These are phyloP conservation scores for Lentinula sp. DNA, from an alignment of 768 basidiomycete species.

Conservation along the genomic window DNA sequence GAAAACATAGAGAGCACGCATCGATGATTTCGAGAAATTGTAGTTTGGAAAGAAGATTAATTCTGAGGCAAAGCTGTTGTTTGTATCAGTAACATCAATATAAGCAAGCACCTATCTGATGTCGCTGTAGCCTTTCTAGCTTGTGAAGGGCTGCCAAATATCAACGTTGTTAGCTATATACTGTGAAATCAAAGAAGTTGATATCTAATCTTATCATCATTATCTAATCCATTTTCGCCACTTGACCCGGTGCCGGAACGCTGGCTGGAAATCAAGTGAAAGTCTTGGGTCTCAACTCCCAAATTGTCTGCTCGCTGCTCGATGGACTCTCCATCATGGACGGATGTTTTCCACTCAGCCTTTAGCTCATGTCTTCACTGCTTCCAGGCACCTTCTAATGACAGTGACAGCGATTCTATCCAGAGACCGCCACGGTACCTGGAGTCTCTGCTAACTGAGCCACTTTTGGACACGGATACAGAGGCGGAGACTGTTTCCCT, in stretches of 20 bases:
- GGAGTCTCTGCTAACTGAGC: conserved; percentile 42
- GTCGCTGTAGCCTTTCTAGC: too few relatives aligned
- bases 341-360: conserved; percentile 53
- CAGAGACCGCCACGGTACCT: conserved; percentile 33
- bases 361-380: conserved; percentile 57
- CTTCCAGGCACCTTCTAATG: conserved; percentile 24
- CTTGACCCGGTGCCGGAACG: neutral
- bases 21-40: too few relatives aligned
- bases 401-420: conserved; percentile 31
- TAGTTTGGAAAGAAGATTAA: too few relatives aligned
- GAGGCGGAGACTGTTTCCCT: conserved; percentile 62
- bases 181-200: neutral
- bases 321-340: conserved; percentile 53
- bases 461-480: conserved; percentile 31
- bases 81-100: too few relatives aligned
- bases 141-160: too few relatives aligned
- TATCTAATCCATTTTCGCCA: neutral
- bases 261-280: neutral
- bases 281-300: neutral
- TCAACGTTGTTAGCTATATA: too few relatives aligned
- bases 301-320: neutral
- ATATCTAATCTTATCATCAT: conserved; percentile 4
- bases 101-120: too few relatives aligned
- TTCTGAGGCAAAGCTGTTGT: too few relatives aligned
- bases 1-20: too few relatives aligned